Evolutionary conservation across 192 early-diverging fungal species (phyloP), one percentile per base, ranked within the genome.

Genomic region (Chytriomyces sp.): DNA sequence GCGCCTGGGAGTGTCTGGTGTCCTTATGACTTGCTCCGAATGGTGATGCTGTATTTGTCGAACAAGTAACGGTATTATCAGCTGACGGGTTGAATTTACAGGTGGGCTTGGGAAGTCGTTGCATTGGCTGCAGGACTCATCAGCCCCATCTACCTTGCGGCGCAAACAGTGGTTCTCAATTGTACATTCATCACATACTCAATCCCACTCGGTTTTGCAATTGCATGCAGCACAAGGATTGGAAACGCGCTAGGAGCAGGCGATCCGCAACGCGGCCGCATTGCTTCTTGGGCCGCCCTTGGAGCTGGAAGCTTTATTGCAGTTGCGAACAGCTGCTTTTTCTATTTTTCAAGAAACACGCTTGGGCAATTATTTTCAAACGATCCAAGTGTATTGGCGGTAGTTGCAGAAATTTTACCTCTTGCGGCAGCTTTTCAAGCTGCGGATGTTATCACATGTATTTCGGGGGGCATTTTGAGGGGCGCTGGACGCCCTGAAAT

Each of bases 151-250:
- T 82, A 84, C 43, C 82, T 99, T 49, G 96, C 96, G 13, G 90
- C 93, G 24, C 97, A 99, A 74, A 84, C 88, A 16, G 89, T 91
- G 63, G 86, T 84, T 45, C 86, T 97, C 50, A 94, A 92, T 23
- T 92, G 92, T 26, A 86, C 89, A 5, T 84, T 87, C 62, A 76
- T 92, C 57, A 78, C 92, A 6, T 94, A 93, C 71, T 91, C 91
- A 9, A 86, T 94, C 11, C 94, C 94, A 3, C 85, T 92, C 61
- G 94, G 94, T 61, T 81, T 97, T 13, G 84, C 92, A 35, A 90
- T 98, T 68, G 95, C 91, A 0, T 88, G 91, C 0, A 90, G 93
- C 8, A 94, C 92, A 61, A 84, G 97, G 9, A 91, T 97, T 43
- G 96, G 87, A 45, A 77, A 77, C 61, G 66, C 76, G 43, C 46